These are phyloP conservation scores for Hypoxylon trugodes DNA, from an alignment of 495 filamentous ascomycete genomes.

Conservation along the genomic window DNA sequence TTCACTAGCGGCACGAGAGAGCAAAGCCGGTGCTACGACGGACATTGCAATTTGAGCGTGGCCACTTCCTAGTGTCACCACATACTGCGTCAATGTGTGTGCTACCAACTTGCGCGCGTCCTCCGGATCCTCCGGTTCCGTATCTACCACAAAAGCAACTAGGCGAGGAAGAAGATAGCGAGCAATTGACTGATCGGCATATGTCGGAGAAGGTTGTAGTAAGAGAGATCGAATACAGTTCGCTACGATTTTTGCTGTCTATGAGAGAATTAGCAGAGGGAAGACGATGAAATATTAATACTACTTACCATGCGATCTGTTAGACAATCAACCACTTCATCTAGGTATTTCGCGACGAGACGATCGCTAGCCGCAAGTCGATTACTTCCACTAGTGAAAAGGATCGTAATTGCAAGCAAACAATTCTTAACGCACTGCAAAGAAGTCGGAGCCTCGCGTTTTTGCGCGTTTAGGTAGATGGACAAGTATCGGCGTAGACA, in stretches of 20 bases:
- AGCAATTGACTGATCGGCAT: constrained; percentile 75
- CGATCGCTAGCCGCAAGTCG: constrained; percentile 76
- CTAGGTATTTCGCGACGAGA: constrained; percentile 71
- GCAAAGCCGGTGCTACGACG: constrained; percentile 79
- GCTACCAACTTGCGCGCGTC: constrained; percentile 72
- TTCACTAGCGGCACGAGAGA: constrained; percentile 70
- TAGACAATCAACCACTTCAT: constrained; percentile 84
- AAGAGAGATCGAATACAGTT: constrained; percentile 87
- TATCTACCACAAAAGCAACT: constrained; percentile 74
- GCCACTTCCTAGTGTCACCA: constrained; percentile 61
- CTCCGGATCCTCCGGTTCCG: constrained; percentile 75
- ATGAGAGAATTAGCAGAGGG: background rate
- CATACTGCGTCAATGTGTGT: constrained; percentile 76
- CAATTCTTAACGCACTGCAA: constrained; percentile 92
- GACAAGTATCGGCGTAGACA: constrained; percentile 80
- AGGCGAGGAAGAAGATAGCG: constrained; percentile 79
- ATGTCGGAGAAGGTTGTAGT: constrained; percentile 66
- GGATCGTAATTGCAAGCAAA: constrained; percentile 84
- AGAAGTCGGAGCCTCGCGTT: constrained; percentile 79
- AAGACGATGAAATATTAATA: constrained; percentile 26
- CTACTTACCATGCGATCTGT: constrained; percentile 71
- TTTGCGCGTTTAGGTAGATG: constrained; percentile 83
- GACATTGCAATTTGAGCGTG: constrained; percentile 67
- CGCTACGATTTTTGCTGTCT: constrained; percentile 87
- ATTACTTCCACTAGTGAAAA: constrained; percentile 81